Evolutionary conservation across 495 filamentous ascomycete species (phyloP), one percentile per base, ranked within the genome.

Genomic region (Aspergillus carlsbadensis): DNA sequence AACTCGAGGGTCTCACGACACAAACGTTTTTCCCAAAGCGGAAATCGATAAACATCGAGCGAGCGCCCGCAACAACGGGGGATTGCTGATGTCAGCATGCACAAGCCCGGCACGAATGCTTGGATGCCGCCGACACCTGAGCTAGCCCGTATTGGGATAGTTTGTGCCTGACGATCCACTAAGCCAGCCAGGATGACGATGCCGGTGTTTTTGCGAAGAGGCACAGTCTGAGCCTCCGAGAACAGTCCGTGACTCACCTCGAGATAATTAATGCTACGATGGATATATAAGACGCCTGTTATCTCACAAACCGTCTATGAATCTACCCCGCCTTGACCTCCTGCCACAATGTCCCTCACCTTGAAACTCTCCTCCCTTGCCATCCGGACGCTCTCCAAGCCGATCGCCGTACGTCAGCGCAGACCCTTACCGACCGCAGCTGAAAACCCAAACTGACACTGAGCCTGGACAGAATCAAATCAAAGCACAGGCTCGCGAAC

Each of bases 401-500:
- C 87, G 2, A 82, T 90, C 56, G 87, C 84, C 48, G 87, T 89
- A 76, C 49, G 83, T 67, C 24, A 21, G 13, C 45, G 31, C 36
- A 31, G 65, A 40, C 10, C 46, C 49, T 46, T 14, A 33, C 22
- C 40, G 76, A 4, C 75, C 76, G 63, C 78, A 76, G 59, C 22
- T 2, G 22, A 21, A 21, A 39, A 26, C 77, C 55, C 70, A 83
- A 68, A 64, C 72, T 78, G 52, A 72, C 59, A 17, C 22, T 22
- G 14, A 18, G 11, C 8, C 26, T 29, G 26, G 4, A 29, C 69
- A 98, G 94, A 96, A 91, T 68, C 85, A 83, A 69, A 96, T 99
- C 74, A 98, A 96, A 73, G 81, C 79, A 21, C 92, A 97, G 79
- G 95, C 94, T 14, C 89, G 89, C 62, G 95, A 99, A 66, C 95